Evolutionary conservation across 176 grass and related monocot genomes (phyloP).

Genomic region (Carex scoparia): DNA sequence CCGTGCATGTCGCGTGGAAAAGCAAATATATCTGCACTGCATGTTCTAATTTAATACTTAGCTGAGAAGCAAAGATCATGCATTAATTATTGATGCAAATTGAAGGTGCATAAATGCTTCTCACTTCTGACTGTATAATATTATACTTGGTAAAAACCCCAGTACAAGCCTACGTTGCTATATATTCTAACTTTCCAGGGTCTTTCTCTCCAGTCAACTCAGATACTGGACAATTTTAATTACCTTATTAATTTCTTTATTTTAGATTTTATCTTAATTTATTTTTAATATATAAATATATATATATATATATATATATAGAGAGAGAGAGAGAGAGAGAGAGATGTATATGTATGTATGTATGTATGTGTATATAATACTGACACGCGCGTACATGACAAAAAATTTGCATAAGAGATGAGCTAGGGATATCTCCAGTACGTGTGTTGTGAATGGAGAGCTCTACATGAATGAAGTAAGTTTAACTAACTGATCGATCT

Average conservation of each 20-base stretch:
- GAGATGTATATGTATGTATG: too few relatives aligned
- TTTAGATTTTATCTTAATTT: too few relatives aligned
- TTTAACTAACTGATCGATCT: not conserved
- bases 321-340: too few relatives aligned
- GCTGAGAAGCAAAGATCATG: not conserved
- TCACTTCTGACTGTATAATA: not conserved
- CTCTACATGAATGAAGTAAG: not conserved
- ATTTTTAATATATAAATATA: too few relatives aligned
- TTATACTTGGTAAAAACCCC: not conserved
- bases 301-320: too few relatives aligned
- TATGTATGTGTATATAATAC: not conserved
- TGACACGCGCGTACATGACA: not conserved
- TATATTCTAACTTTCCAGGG: not conserved
- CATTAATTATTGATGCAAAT: not conserved
- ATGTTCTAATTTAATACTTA: slow-evolving; percentile 4
- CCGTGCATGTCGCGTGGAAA: slow-evolving; percentile 10
- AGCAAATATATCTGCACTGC: slow-evolving; percentile 3
- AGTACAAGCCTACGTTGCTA: not conserved
- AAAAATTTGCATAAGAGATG: not conserved
- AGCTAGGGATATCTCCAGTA: not conserved
- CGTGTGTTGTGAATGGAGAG: not conserved
- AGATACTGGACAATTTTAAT: not conserved
- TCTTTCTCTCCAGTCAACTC: not conserved
- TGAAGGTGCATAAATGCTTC: not conserved
- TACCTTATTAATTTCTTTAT: not conserved